These are phyloP conservation scores for Hypomontagnella submonticulosa DNA, from an alignment of 495 filamentous ascomycete species.

Conservation along the genomic window DNA sequence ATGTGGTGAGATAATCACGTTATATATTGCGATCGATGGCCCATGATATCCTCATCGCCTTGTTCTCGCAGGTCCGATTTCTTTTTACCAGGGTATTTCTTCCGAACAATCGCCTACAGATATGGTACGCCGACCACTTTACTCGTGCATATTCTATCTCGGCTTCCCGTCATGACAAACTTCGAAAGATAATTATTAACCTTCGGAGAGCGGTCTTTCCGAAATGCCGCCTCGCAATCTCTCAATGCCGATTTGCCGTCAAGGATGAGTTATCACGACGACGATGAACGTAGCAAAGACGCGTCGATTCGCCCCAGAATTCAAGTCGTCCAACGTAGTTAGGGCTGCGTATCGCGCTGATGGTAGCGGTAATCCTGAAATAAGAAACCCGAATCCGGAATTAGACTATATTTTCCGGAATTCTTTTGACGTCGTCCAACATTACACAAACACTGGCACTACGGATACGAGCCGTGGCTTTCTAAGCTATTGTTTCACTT, in stretches of 20 bases:
- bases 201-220: conserved; percentile 40
- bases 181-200: conserved; percentile 18
- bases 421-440: conserved; percentile 5
- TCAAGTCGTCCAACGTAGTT: conserved; percentile 9
- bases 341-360: conserved; percentile 3
- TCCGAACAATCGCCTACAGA: conserved; percentile 1
- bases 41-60: neutral
- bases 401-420: conserved; percentile 20
- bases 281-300: neutral
- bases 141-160: conserved; percentile 17
- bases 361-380: conserved; percentile 19
- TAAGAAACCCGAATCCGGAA: conserved; percentile 16
- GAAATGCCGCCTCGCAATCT: conserved; percentile 37
- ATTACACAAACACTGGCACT: conserved; percentile 39
- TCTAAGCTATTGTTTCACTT: conserved; percentile 7
- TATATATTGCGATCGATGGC: conserved; percentile 20
- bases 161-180: conserved; percentile 23
- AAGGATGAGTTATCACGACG: conserved; percentile 28
- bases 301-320: conserved; percentile 1
- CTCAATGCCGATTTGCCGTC: conserved; percentile 34
- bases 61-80: conserved; percentile 8
- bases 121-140: neutral
- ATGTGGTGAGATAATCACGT: conserved; percentile 29
- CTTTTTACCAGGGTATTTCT: neutral
- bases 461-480: conserved; percentile 37